Conservation (phyloP, 208 protist genomes). For the Leishmania lainsoni region DNA sequence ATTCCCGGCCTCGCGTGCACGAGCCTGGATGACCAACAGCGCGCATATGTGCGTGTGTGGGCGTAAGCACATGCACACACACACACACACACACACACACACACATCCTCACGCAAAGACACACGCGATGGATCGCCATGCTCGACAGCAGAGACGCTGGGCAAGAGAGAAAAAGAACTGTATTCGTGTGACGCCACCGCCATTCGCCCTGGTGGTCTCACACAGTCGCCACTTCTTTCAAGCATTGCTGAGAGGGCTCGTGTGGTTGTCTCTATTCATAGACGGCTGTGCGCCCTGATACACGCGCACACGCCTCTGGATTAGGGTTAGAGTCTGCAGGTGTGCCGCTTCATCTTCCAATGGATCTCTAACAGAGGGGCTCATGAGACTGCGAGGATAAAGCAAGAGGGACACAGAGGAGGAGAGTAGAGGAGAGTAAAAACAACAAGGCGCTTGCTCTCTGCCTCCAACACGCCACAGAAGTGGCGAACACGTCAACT, state of each 20-base stretch:
- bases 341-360: neutral
- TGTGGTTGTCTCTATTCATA: neutral
- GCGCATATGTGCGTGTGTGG: neutral
- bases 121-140: neutral
- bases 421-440: neutral
- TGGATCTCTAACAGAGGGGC: neutral
- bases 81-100: neutral
- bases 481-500: neutral
- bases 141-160: neutral
- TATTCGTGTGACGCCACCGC: too few species aligned
- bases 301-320: neutral
- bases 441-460: neutral
- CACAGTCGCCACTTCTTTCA: neutral
- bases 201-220: neutral
- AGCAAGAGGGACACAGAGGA: neutral
- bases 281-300: neutral
- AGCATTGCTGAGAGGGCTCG: neutral
- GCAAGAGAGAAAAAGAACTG: neutral
- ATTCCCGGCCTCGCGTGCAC: neutral
- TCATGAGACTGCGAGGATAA: neutral
- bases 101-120: neutral
- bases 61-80: too few species aligned
- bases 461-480: neutral
- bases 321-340: neutral
- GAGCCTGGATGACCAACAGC: neutral